Conservation (phyloP, 306 rosid genomes). For the Inga leiocalycina region DNA sequence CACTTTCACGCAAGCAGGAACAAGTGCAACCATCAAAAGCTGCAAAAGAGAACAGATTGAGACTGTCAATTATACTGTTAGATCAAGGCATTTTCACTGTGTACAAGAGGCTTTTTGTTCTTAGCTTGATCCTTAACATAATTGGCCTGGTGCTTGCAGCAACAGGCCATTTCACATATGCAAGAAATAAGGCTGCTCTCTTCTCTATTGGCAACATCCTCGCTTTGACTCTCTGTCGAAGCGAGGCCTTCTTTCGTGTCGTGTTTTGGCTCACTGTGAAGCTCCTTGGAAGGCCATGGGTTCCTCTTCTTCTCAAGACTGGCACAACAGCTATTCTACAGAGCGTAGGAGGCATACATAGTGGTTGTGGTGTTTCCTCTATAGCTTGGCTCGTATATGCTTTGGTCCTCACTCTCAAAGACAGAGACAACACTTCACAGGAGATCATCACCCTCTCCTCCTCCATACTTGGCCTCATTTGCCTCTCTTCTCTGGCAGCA, state of each 20-base stretch:
- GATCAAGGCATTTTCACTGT: conserved; percentile 61
- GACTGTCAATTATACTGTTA: conserved; percentile 49
- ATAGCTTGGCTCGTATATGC: conserved; percentile 57
- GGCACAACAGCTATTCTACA: conserved; percentile 46
- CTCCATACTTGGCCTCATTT: conserved; percentile 49
- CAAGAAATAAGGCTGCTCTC: conserved; percentile 41
- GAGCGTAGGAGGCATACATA: conserved; percentile 60
- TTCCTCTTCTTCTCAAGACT: conserved; percentile 49
- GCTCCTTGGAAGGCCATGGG: conserved; percentile 45
- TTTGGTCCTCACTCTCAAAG: conserved; percentile 39
- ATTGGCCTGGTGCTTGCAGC: conserved; percentile 47
- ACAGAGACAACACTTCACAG: conserved; percentile 40
- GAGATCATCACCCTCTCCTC: conserved; percentile 43
- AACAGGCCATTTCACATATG: conserved; percentile 40
- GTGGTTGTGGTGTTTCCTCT: conserved; percentile 60
- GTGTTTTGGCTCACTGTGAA: conserved; percentile 45
- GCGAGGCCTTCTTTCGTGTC: conserved; percentile 51
- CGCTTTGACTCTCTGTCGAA: conserved; percentile 45
- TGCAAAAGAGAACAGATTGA: conserved; percentile 5
- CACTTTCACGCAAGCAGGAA: conserved; percentile 23
- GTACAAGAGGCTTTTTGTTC: conserved; percentile 51
- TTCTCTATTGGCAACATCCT: conserved; percentile 53
- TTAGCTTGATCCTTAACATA: conserved; percentile 39
- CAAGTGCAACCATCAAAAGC: conserved; percentile 5
- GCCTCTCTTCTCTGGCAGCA: conserved; percentile 52